Percentiles rank a stretch among this genome's conserved stretches.
Conservation (phyloP, 176 grass and related monocot species). For the Ensete ventricosum region DNA sequence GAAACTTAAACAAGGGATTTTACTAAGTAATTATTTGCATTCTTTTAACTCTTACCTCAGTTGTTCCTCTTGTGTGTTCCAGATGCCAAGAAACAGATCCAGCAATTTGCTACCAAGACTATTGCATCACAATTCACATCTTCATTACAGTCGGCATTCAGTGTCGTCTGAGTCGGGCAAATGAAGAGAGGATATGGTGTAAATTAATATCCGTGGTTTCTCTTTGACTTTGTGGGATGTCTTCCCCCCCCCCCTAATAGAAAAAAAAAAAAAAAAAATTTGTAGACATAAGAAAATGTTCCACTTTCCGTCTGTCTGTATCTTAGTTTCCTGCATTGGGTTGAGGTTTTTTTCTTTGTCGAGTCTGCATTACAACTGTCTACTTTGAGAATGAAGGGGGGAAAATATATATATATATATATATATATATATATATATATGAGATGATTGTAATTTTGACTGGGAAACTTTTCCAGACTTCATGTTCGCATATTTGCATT, state of each 20-base stretch:
- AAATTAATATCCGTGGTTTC: not conserved
- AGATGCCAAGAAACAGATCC: slow-evolving; percentile 98
- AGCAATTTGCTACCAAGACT: slow-evolving; percentile 60
- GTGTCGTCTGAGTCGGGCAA: slow-evolving; percentile 33
- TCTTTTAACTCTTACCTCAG: not conserved
- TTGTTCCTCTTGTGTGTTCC: slow-evolving; percentile 23
- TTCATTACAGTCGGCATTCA: slow-evolving; percentile 75
- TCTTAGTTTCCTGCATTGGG: not conserved
- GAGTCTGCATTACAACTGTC: too few species aligned
- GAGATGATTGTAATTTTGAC: too few species aligned
- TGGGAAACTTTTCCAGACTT: too few species aligned
- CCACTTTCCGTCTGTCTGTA: not conserved
- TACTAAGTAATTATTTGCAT: not conserved
- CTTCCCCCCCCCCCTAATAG: not conserved
- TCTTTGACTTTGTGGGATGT: not conserved
- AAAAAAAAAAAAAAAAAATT: not conserved
- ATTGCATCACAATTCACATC: slow-evolving; percentile 73
- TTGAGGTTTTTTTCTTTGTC: too few species aligned
- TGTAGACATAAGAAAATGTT: not conserved
- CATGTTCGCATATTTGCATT: too few species aligned
- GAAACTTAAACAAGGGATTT: not conserved
- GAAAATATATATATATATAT: too few species aligned
- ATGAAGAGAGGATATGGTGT: not conserved
- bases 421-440: too few species aligned
- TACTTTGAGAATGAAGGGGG: too few species aligned